Base-by-base conservation (phyloP, 345 rosid genomes). In the Trapa bicornis region DNA sequence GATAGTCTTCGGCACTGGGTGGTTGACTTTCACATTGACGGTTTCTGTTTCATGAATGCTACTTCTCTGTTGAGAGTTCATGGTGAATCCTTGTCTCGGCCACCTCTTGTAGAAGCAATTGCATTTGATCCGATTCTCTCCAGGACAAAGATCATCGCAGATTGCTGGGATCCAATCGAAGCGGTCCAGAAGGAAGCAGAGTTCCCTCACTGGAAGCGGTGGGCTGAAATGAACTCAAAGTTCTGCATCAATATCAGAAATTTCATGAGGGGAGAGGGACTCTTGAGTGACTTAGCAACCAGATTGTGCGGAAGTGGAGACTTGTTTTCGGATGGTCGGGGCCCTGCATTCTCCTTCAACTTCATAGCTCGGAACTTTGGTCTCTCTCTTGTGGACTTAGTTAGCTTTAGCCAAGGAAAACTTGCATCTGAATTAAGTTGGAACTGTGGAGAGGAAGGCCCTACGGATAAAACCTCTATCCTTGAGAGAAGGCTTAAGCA, bases 381-480 rank as follows among this genome's bases (percentile, higher is more conserved):
- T 47, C 91, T 94, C 70, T 71, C 97, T 68, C 83, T 91, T 4
- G 91, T 91, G 65, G 99, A 94, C 74, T 70, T 94, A 48, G 97
- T 94, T 67, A 91, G 99, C 82, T 94, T 87, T 75, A 85, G 94
- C 56, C 57, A 71, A 54, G 73, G 69, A 52, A 71, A 77, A 65
- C 69, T 88, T 41, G 84, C 85, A 61, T 67, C 83, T n/a, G 91
- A 91, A 69, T 74, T 81, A n/a, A 89, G 97, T 65, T 94, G 97
- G 99, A 94, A 94, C 66, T 91, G 96, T 50, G 97, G 99, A 38
- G 89, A 80, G 70, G 98, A 93, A 87, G 97, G 98, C 66, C 92
- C 92, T 56, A 93, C 97, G 8, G 82, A 68, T 68, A 81, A 83
- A 64, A 71, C 82, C 41, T 75, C 74, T 47, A 83, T 94, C 69